phyloP scores from a whole-genome alignment of 2,329 filamentous ascomycete species.

The Exophiala calicioides region DNA sequence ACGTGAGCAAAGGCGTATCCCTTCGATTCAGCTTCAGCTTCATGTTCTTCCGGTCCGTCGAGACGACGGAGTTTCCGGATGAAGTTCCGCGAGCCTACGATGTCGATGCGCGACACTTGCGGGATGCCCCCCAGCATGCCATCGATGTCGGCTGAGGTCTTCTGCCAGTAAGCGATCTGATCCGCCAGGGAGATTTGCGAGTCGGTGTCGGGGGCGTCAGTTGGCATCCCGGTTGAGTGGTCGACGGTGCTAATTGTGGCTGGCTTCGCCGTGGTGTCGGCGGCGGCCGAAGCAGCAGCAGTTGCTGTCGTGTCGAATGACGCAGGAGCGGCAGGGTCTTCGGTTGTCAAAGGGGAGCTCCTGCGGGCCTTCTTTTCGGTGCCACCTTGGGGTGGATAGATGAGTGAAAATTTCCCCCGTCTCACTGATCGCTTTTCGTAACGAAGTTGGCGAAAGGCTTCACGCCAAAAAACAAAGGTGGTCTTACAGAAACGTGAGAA shows the following conservation, averaged over 20 bases:
- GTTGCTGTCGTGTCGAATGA: not conserved
- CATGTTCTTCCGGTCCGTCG: not conserved
- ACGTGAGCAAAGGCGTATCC: conserved; percentile 34
- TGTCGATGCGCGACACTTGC: conserved; percentile 68
- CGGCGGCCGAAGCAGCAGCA: not conserved
- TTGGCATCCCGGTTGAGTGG: not conserved
- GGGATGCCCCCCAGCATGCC: conserved; percentile 80
- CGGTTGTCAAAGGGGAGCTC: no score
- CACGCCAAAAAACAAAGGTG: no score
- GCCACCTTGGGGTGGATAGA: no score
- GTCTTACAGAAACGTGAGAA: no score
- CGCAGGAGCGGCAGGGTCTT: not conserved
- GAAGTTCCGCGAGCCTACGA: conserved; percentile 70
- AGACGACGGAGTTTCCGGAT: conserved; percentile 62
- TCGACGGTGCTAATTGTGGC: no score
- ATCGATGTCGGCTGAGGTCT: conserved; percentile 51
- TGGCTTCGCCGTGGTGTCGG: no score
- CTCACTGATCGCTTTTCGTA: no score
- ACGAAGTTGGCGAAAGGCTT: no score
- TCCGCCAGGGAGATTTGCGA: conserved; percentile 39
- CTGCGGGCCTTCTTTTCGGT: no score
- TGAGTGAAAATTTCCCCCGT: no score
- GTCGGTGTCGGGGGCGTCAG: conserved; percentile 23
- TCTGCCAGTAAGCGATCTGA: conserved; percentile 43
- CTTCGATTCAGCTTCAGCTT: not conserved